Evolutionary conservation across 768 basidiomycete genomes (phyloP), one percentile per base, ranked within the genome.

Genomic region (Termitomyces sp.): DNA sequence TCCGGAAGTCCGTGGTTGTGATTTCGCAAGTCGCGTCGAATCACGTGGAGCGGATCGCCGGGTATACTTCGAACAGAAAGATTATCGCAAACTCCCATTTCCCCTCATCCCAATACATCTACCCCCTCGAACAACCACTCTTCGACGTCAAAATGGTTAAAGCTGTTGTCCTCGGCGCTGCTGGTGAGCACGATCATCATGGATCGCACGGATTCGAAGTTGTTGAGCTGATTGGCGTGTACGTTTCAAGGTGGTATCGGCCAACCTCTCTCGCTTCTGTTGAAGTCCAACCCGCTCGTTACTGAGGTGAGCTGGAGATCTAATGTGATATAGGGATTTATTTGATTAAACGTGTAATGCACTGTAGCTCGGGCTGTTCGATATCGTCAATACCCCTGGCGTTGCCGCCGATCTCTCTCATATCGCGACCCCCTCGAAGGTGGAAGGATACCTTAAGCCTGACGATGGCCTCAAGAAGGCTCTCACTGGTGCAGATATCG

Each of bases 381-480:
- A 98, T 92, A 95, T 98, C 74, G 93, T 95, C 67, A 91, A 93
- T 73, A 90, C 95, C n/a, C 93, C 93, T 16, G 96, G 96, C 68
- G 96, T 99, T 61, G 94, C 95, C 35, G 92, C 87, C 57, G 96
- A 99, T 77, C 80, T 98, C 57, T 89, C 90, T 56, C 96, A 98
- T 72, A 95, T 98, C 74, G 81, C 90, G 52, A 95, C 95, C 37
- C 85, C 89, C 11, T 86, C 93, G 42, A 89, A 89, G 72, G 87
- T 94, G 29, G 78, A 82, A 58, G 95, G 94, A n/a, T 89, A 79
- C 70, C 81, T 93, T 17, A 81, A 87, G 58, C 79, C 87, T 37
- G 79, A 95, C 65, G 89, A 90, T 59, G 92, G 92, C 34, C 79
- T 96, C 60, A 84, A 87, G 75, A 90, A 89, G 73, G 81, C 84